Base-by-base conservation (phyloP, 2,329 filamentous ascomycete species). In the Botrytis tulipae region DNA sequence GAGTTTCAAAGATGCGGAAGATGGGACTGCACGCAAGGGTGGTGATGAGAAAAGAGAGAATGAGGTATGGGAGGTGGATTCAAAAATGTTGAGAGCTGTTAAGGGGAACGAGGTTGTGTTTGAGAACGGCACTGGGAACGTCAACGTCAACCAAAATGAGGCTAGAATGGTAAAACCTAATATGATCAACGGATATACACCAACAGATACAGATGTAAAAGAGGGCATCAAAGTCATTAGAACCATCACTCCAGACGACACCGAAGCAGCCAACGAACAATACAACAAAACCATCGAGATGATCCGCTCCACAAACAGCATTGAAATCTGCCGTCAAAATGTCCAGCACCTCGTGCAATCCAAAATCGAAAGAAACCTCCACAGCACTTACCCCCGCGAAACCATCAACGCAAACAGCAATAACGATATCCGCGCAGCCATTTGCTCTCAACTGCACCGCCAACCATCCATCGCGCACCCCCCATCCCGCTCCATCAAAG, bases 391-490 rank as follows among this genome's bases (percentile, higher is more conserved):
- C 16, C 6, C 20, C 20, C 6, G 1, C 16, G 32, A 29, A 48
- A 22, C 35, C 78, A 77, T 60, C 10, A 71, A 51, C 1, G 81
- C 83, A 12, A 82, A 86, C 75, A 80, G 80, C 46, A 22, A 57
- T 2, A 83, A 84, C 60, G 81, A 85, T 51, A 79, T 86, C 68
- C 83, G 86, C 25, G 86, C 86, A 54, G 86, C 86, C 25, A 83
- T 87, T 10, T 86, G 84, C 74, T 82, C 85, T 6, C 81, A 85
- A 48, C 80, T 88, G 4, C 86, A 87, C 71, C 77, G 80, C 44
- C 80, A 83, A 35, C 84, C 86, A 6, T 85, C 85, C 0, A 83
- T 87, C 40, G 83, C 85, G 6, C 86, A 87, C 76, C 85, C 86
- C n/a, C 86, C 86, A 22, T 77, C 78, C 12, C 82, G 81, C 65